A percentile compares a stretch with the other conserved stretches of the same genome.
phyloP scores from a whole-genome alignment of 345 rosid genomes.

The Acer yangbiense region DNA sequence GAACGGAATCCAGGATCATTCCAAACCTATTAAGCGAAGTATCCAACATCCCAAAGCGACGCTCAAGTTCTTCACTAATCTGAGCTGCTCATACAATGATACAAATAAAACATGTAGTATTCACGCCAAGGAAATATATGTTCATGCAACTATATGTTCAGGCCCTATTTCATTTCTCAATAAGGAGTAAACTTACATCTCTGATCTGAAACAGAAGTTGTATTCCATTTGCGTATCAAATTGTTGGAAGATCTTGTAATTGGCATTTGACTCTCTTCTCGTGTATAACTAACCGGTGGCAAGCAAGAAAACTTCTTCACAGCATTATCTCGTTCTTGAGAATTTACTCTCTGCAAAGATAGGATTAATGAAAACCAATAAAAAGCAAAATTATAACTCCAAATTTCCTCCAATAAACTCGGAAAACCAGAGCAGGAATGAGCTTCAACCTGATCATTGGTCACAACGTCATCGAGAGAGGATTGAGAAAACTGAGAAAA shows the following conservation, averaged over 20 bases:
- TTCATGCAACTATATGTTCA: not conserved
- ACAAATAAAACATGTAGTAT: slow-evolving; percentile 16
- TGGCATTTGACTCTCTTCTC: slow-evolving; percentile 66
- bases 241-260: slow-evolving; percentile 56
- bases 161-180: not conserved
- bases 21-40: slow-evolving; percentile 75
- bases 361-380: slow-evolving; percentile 12
- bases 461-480: slow-evolving; percentile 58
- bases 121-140: not conserved
- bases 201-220: slow-evolving; percentile 45
- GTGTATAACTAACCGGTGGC: slow-evolving; percentile 43
- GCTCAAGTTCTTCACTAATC: slow-evolving; percentile 70
- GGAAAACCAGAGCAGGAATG: slow-evolving; percentile 9
- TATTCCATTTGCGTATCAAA: slow-evolving; percentile 60
- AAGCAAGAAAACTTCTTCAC: slow-evolving; percentile 56
- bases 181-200: slow-evolving; percentile 45
- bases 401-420: not conserved
- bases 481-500: slow-evolving; percentile 84
- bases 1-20: slow-evolving; percentile 78
- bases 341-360: slow-evolving; percentile 61
- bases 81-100: slow-evolving; percentile 48
- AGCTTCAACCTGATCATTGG: slow-evolving; percentile 61
- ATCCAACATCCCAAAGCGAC: slow-evolving; percentile 66
- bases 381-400: not conserved
- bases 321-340: slow-evolving; percentile 67